phyloP scores from a whole-genome alignment of 352 stramenopile species.

The Phytopythium cucurbitacearum region DNA sequence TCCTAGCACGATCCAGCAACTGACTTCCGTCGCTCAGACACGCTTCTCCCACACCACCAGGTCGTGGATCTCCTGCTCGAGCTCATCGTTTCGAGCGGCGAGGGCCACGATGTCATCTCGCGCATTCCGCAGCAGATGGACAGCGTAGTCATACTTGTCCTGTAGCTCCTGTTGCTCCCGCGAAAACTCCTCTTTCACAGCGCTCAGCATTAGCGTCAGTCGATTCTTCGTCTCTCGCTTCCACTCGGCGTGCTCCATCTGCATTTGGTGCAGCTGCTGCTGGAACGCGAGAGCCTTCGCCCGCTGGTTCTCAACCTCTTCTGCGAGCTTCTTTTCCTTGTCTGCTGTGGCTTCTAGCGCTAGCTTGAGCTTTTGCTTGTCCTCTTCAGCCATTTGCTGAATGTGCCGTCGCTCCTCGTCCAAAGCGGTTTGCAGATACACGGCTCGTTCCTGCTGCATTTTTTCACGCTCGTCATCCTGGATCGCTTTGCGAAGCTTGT shows the following conservation, averaged over 20 bases:
- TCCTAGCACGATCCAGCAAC: background rate
- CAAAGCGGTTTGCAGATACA: conserved; percentile 53
- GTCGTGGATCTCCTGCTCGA: conserved; percentile 42
- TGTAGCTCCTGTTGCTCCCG: conserved; percentile 44
- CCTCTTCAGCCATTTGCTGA: conserved; percentile 52
- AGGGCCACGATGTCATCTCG: conserved; percentile 63
- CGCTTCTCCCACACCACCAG: conserved; percentile 33
- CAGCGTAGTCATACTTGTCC: conserved; percentile 41
- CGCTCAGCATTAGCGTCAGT: conserved; percentile 42
- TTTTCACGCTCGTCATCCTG: conserved; percentile 82
- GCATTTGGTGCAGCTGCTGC: conserved; percentile 50
- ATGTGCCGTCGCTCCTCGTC: conserved; percentile 57
- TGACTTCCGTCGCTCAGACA: too few relatives aligned
- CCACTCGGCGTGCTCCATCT: conserved; percentile 58
- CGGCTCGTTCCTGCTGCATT: conserved; percentile 67
- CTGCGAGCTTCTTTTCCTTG: conserved; percentile 75
- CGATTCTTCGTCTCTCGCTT: conserved; percentile 37
- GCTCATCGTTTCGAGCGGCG: conserved; percentile 40
- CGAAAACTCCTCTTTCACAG: conserved; percentile 47
- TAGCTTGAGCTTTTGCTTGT: conserved; percentile 47
- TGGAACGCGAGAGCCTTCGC: conserved; percentile 39
- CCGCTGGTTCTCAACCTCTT: conserved; percentile 69
- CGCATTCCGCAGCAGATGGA: conserved; percentile 49
- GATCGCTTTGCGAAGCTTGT: conserved; percentile 69
- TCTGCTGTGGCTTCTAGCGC: conserved; percentile 48